Percentiles rank a stretch among this genome's conserved stretches.
Conservation (phyloP, 768 basidiomycete species). For the Termitomyces sp. region DNA sequence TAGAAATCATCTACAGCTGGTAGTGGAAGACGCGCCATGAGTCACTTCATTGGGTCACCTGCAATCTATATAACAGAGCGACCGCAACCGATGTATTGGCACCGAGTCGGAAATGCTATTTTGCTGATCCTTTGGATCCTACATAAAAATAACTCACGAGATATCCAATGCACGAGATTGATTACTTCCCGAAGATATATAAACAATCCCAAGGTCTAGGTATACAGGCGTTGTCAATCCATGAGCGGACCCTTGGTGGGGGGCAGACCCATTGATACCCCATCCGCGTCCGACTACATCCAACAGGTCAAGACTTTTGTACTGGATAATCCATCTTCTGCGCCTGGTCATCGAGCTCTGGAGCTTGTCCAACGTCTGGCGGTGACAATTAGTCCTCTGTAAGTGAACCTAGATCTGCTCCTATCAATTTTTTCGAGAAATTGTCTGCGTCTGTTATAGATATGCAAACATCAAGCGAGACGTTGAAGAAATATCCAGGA, state of each 20-base stretch:
- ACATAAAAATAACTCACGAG: not conserved
- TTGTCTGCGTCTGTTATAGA: not conserved
- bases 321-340: not conserved
- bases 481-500: not conserved
- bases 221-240: not conserved
- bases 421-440: not conserved
- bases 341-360: not conserved
- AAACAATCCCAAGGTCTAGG: not conserved
- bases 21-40: not conserved
- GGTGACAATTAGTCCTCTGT: not conserved
- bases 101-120: not conserved
- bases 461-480: not conserved
- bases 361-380: not conserved
- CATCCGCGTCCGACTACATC: not conserved
- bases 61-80: too few species aligned
- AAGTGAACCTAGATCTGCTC: not conserved
- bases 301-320: not conserved
- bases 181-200: not conserved
- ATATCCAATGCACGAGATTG: not conserved
- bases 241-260: not conserved
- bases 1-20: not conserved
- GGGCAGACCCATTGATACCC: constrained; percentile 2
- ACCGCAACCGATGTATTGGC: too few species aligned
- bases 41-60: too few species aligned
- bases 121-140: not conserved